Percentiles rank a stretch among this genome's conserved stretches.
Evolutionary conservation across 2,329 filamentous ascomycete genomes (phyloP).

Genomic region (Peltaster fructicola): DNA sequence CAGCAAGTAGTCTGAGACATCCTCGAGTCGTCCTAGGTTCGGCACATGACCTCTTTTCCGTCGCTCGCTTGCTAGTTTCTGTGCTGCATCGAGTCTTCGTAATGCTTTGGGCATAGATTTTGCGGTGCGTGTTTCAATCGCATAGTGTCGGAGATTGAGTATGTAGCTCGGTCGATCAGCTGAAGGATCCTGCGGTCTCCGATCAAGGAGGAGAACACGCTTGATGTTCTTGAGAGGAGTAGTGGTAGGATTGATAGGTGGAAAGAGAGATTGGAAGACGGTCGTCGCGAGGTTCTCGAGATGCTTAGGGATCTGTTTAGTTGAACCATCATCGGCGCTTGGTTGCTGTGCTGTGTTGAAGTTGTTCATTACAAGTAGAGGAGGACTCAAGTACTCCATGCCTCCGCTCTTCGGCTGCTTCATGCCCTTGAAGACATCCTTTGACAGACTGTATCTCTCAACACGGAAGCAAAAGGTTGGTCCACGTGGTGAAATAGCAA

Average conservation of each 20-base stretch:
- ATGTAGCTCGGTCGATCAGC: slow-evolving; percentile 38
- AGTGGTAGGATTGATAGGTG: slow-evolving; percentile 80
- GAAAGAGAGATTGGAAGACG: slow-evolving; percentile 90
- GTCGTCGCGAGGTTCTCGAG: slow-evolving; percentile 86
- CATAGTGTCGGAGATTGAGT: slow-evolving; percentile 80
- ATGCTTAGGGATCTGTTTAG: slow-evolving; percentile 61
- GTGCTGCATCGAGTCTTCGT: slow-evolving; percentile 66
- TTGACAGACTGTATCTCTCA: slow-evolving; percentile 84
- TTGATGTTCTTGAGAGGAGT: slow-evolving; percentile 86
- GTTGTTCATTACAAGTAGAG: slow-evolving; percentile 97
- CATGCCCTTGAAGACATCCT: slow-evolving; percentile 71
- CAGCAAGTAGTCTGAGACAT: slow-evolving; percentile 88
- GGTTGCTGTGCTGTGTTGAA: slow-evolving; percentile 44
- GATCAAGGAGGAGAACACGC: slow-evolving; percentile 75
- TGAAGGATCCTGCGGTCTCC: slow-evolving; percentile 34
- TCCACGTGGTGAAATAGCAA: slow-evolving; percentile 74
- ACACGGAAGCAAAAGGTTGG: slow-evolving; percentile 90
- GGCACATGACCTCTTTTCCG: slow-evolving; percentile 41
- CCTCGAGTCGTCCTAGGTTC: slow-evolving; percentile 76
- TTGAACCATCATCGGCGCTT: slow-evolving; percentile 24
- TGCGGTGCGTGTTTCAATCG: slow-evolving; percentile 76
- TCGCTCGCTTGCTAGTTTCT: slow-evolving; percentile 48
- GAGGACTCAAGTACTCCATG: slow-evolving; percentile 60
- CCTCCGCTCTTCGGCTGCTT: slow-evolving; percentile 67
- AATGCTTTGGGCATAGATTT: slow-evolving; percentile 65